phyloP scores from a whole-genome alignment of 345 rosid genomes.

The Conringia planisiliqua region DNA sequence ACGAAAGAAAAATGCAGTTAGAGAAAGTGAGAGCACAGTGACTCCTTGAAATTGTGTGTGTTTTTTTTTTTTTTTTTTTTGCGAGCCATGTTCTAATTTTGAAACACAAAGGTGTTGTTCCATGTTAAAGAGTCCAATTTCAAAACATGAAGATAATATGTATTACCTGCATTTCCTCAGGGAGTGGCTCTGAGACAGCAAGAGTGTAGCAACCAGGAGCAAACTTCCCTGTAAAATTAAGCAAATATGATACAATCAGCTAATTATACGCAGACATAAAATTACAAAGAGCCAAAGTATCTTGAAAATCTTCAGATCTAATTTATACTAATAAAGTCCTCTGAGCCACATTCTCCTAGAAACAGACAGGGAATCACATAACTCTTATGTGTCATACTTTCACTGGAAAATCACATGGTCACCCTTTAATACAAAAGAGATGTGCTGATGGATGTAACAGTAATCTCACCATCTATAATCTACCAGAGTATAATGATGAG shows the following conservation, averaged over 20 bases:
- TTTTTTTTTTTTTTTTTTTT: background rate
- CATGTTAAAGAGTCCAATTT: background rate
- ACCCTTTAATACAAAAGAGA: background rate
- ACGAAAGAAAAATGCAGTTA: background rate
- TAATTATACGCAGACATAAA: background rate
- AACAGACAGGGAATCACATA: too few relatives aligned
- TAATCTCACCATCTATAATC: background rate
- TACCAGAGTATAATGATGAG: background rate
- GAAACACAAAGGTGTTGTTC: background rate
- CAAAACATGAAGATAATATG: background rate
- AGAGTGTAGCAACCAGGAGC: slow-evolving; percentile 89
- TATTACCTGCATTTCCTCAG: slow-evolving; percentile 79
- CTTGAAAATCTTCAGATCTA: background rate
- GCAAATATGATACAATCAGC: background rate
- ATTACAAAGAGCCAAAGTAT: background rate
- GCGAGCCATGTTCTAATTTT: background rate
- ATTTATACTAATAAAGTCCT: too few relatives aligned
- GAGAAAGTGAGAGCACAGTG: background rate
- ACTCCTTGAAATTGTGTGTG: background rate
- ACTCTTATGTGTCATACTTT: background rate
- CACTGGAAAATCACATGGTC: too few relatives aligned
- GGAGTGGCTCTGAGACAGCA: slow-evolving; percentile 74
- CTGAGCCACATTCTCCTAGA: too few relatives aligned
- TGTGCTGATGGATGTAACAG: background rate
- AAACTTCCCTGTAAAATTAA: slow-evolving; percentile 56